Base-by-base conservation (phyloP, 768 basidiomycete species). In the Rhizopogon vesiculosus region DNA sequence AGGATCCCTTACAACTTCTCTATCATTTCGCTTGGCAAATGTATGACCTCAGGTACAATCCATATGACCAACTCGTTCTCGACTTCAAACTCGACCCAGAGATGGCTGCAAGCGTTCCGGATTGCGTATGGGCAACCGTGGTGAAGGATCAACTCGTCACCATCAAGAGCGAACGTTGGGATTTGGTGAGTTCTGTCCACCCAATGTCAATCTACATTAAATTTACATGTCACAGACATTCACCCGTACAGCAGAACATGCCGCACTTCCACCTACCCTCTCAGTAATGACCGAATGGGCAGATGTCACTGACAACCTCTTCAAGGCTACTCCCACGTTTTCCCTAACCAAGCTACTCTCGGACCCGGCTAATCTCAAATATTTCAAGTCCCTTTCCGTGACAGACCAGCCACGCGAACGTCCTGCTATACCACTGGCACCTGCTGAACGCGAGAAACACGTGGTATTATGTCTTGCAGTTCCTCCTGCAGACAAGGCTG, bases 271-370 rank as follows among this genome's bases (percentile, higher is more conserved):
- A 3, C 61, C 79, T 0, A 73, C 77, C 18, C 74, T 87, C 44
- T 82, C 85, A 12, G 79, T 93, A 62, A 91, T 94, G 87, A 86
- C 91, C 56, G 94, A 97, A 74, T 91, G 83, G 61, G 89, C 89
- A 9, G 94, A 96, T 61, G 76, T 92, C 54, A 89, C 91, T 2
- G 91, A 95, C 19, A 80, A 77, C 62, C 64, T 96, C 51, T 75
- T 92, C 66, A 93, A 91, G 63, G 52, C 59, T 31, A 72, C 72
- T 13, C 62, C 77, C 55, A 72, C 72, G 67, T 73, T 75, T 35
- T 80, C 74, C 58, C 71, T 96, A 29, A 59, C 78, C 51, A 72
- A 80, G 28, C 70, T 80, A n/a, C 75, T 96, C 52, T 75, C 80
- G 50, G 78, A 89, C 60, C 82, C 89, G 29, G 79, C 79, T 49